Evolutionary conservation across 345 rosid species (phyloP).

Genomic region (Eucalyptus camaldulensis): DNA sequence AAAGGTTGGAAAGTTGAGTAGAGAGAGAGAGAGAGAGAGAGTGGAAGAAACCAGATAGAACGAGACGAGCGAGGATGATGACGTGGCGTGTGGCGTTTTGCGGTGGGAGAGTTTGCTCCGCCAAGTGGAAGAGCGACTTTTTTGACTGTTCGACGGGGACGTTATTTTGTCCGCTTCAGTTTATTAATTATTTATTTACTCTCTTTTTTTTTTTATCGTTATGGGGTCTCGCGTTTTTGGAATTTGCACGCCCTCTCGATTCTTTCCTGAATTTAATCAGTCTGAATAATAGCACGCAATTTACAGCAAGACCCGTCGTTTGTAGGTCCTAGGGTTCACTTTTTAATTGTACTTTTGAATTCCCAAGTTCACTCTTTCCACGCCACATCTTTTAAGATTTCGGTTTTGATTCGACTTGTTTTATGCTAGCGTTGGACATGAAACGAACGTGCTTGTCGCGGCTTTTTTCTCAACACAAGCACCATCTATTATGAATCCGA

Average conservation of each 20-base stretch:
- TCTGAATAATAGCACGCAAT: not conserved
- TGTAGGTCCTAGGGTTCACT: not conserved
- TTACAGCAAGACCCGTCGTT: not conserved
- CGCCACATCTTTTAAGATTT: no score
- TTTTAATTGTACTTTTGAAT: no score
- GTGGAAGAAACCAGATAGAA: not conserved
- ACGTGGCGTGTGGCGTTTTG: not conserved
- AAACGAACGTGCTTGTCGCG: no score
- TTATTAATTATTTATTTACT: no score
- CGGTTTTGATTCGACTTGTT: no score
- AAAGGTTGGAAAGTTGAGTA: not conserved
- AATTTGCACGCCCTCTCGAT: not conserved
- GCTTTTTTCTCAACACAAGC: no score
- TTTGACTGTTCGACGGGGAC: not conserved
- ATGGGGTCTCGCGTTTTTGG: no score
- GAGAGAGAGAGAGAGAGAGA: not conserved
- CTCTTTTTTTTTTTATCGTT: not conserved
- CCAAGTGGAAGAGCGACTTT: not conserved
- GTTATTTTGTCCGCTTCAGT: not conserved
- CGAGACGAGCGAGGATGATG: not conserved
- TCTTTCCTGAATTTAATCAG: not conserved
- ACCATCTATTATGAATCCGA: no score
- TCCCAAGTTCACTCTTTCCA: no score
- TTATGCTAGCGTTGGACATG: accelerated
- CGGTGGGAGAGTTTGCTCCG: not conserved